These are phyloP conservation scores for Vitis hybrid DNA, from an alignment of 177 flowering plant genomes.

Conservation along the genomic window DNA sequence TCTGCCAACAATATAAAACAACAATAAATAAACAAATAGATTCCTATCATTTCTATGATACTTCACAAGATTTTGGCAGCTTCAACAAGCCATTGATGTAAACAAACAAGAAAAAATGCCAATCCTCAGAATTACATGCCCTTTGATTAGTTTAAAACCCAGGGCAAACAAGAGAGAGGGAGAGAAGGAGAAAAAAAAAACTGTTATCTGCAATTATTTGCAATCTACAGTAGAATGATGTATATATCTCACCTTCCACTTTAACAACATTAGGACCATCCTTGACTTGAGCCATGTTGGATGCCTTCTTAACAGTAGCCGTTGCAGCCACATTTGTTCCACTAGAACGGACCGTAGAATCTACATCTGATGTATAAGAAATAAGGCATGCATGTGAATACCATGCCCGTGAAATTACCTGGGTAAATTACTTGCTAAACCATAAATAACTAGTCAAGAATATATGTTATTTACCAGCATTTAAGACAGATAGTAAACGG, in stretches of 20 bases:
- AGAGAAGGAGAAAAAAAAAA: too few species aligned
- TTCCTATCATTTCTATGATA: not conserved
- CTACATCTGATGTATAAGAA: constrained; percentile 15
- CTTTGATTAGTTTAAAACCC: not conserved
- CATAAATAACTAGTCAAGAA: not conserved
- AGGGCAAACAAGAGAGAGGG: not conserved
- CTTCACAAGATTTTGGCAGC: not conserved
- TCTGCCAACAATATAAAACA: constrained; percentile 28
- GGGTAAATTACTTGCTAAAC: not conserved
- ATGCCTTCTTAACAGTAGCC: constrained; percentile 23
- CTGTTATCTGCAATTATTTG: too few species aligned
- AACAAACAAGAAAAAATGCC: too few species aligned
- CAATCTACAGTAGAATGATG: too few species aligned
- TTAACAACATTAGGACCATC: constrained; percentile 23
- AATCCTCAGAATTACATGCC: not conserved
- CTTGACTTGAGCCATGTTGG: constrained; percentile 19
- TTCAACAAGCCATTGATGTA: not conserved
- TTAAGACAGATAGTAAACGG: constrained; percentile 25
- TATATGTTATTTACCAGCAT: constrained; percentile 25
- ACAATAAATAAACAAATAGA: not conserved
- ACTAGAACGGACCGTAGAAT: constrained; percentile 15
- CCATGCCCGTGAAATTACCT: not conserved
- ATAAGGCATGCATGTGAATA: constrained; percentile 2
- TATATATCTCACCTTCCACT: constrained; percentile 28
- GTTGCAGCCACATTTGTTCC: constrained; percentile 12